Conservation (phyloP, 768 basidiomycete species). For the Leucocoprinus birnbaumii region DNA sequence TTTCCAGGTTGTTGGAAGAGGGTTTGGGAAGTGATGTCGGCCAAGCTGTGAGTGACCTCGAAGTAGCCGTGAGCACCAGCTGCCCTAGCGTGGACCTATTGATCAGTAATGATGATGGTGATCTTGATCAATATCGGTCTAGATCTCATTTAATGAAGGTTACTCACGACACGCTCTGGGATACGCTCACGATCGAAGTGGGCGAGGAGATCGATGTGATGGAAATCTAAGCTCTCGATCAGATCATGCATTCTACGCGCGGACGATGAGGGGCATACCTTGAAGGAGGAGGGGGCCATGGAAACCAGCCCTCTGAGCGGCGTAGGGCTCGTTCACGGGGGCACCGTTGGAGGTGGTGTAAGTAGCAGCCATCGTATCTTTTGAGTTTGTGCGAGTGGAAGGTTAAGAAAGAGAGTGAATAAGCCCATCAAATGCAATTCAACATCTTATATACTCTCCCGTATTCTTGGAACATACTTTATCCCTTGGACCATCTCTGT, state of each 20-base stretch:
- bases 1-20: slow-evolving; percentile 66
- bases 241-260: slow-evolving; percentile 11
- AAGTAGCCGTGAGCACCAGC: slow-evolving; percentile 94
- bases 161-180: slow-evolving; percentile 84
- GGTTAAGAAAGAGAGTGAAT: slow-evolving; percentile 12
- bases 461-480: slow-evolving; percentile 1
- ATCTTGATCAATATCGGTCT: slow-evolving; percentile 13
- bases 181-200: slow-evolving; percentile 96
- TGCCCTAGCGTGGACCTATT: slow-evolving; percentile 86
- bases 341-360: slow-evolving; percentile 90
- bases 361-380: slow-evolving; percentile 56
- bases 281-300: slow-evolving; percentile 87
- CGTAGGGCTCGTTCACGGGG: slow-evolving; percentile 73
- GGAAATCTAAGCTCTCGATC: slow-evolving; percentile 57
- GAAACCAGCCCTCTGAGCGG: slow-evolving; percentile 69
- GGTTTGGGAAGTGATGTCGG: slow-evolving; percentile 72
- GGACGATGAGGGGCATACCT: slow-evolving; percentile 37
- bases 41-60: slow-evolving; percentile 82
- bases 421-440: not conserved
- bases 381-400: slow-evolving; percentile 8
- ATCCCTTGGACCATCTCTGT: not conserved
- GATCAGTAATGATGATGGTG: slow-evolving; percentile 22
- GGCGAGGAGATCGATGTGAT: slow-evolving; percentile 84
- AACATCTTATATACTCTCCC: slow-evolving; percentile 5
- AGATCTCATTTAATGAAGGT: not conserved